phyloP scores from a whole-genome alignment of 2,329 filamentous ascomycete genomes.

The Aspergillus bombycis region DNA sequence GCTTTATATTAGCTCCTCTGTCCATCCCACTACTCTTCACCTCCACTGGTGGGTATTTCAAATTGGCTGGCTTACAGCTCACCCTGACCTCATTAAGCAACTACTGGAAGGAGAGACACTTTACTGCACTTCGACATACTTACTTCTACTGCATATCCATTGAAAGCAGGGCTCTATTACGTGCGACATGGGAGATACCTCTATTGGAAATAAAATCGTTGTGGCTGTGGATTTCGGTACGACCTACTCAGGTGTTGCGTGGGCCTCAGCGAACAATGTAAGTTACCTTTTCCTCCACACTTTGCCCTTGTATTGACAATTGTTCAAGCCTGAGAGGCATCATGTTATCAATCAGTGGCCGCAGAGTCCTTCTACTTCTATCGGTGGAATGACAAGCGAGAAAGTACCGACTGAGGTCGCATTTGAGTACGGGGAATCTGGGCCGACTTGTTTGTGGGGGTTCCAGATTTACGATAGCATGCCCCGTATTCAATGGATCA shows the following conservation, averaged over 20 bases:
- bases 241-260: conserved; percentile 27
- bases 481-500: conserved; percentile 28
- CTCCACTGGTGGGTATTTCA: background rate
- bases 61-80: background rate
- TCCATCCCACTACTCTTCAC: background rate
- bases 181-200: background rate
- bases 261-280: conserved; percentile 25
- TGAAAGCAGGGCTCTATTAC: background rate
- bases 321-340: conserved; percentile 19
- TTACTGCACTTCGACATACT: background rate
- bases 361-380: conserved; percentile 1
- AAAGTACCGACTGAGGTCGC: conserved; percentile 26
- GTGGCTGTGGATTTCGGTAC: conserved; percentile 29
- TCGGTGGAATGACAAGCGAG: conserved; percentile 24
- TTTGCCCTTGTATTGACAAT: background rate
- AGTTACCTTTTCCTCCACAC: background rate
- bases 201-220: conserved; percentile 11
- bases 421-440: conserved; percentile 15
- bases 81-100: background rate
- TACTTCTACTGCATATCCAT: background rate
- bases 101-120: background rate
- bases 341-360: conserved; percentile 27
- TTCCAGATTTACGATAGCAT: conserved; percentile 22
- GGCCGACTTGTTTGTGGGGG: conserved; percentile 18
- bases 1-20: background rate